These are phyloP conservation scores for Russula griseocarnosa DNA, from an alignment of 768 basidiomycete genomes.

Conservation along the genomic window DNA sequence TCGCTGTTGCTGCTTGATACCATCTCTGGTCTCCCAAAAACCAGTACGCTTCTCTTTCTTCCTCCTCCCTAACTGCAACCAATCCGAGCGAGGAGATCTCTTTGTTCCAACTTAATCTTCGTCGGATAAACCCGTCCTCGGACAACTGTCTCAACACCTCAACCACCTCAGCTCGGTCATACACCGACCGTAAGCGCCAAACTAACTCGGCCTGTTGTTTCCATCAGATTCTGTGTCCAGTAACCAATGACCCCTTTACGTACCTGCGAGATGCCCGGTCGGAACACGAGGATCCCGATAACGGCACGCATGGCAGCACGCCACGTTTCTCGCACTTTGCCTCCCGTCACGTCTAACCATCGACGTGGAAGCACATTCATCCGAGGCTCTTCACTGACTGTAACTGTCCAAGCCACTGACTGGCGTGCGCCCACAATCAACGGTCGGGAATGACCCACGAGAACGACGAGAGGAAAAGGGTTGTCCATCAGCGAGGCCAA, in stretches of 20 bases:
- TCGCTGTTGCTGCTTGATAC: too few relatives aligned
- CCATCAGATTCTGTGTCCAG: not conserved
- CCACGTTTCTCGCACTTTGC: slow-evolving; percentile 60
- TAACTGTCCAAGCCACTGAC: slow-evolving; percentile 53
- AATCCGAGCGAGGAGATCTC: slow-evolving; percentile 30
- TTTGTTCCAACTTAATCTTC: slow-evolving; percentile 33
- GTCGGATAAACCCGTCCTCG: slow-evolving; percentile 48
- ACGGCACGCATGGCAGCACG: slow-evolving; percentile 67
- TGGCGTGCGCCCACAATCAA: slow-evolving; percentile 55
- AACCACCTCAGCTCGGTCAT: slow-evolving; percentile 69
- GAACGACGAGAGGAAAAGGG: slow-evolving; percentile 55
- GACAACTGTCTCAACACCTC: slow-evolving; percentile 56
- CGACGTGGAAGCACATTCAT: slow-evolving; percentile 59
- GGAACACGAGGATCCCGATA: slow-evolving; percentile 58
- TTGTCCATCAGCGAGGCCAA: slow-evolving; percentile 44
- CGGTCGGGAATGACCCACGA: slow-evolving; percentile 58
- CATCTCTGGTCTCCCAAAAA: slow-evolving; percentile 56
- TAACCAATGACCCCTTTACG: slow-evolving; percentile 27
- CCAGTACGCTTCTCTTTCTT: slow-evolving; percentile 54
- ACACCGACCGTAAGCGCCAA: slow-evolving; percentile 66
- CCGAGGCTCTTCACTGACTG: slow-evolving; percentile 44
- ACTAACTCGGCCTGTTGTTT: slow-evolving; percentile 55
- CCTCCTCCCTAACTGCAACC: slow-evolving; percentile 43
- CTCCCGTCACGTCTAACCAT: slow-evolving; percentile 72
- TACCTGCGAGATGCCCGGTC: slow-evolving; percentile 74